Conservation (phyloP, 306 rosid genomes). For the Prunus padus region DNA sequence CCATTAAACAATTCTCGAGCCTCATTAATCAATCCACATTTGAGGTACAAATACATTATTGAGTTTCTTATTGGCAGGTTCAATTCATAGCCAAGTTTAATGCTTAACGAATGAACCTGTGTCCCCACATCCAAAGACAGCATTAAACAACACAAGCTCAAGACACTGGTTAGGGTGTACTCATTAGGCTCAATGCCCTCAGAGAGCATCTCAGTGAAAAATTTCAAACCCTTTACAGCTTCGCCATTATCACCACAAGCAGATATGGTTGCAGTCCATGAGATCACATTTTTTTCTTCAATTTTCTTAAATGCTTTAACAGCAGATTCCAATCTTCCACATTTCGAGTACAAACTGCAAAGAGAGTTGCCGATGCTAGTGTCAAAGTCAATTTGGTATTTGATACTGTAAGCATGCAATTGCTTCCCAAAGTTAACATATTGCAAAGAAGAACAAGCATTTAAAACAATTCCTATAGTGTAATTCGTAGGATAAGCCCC, state of each 20-base stretch:
- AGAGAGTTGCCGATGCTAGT: conserved; percentile 78
- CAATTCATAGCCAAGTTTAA: conserved; percentile 58
- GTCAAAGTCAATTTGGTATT: conserved; percentile 58
- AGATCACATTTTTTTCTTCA: conserved; percentile 65
- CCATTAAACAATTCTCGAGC: conserved; percentile 59
- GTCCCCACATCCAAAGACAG: conserved; percentile 49
- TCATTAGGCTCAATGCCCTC: conserved; percentile 68
- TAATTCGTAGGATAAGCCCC: conserved; percentile 68
- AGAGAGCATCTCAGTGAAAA: conserved; percentile 60
- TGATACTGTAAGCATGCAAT: conserved; percentile 69
- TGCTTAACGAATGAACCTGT: conserved; percentile 60
- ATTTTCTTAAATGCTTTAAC: conserved; percentile 58
- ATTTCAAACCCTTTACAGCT: conserved; percentile 48
- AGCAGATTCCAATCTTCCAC: conserved; percentile 47
- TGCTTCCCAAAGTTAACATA: conserved; percentile 60
- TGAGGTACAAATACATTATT: conserved; percentile 65
- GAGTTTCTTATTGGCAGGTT: conserved; percentile 60
- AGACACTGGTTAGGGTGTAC: conserved; percentile 61
- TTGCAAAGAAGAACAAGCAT: conserved; percentile 58
- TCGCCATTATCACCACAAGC: conserved; percentile 71
- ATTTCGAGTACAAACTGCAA: conserved; percentile 80
- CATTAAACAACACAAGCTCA: conserved; percentile 72
- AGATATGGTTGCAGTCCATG: conserved; percentile 78
- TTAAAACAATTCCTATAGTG: conserved; percentile 62
- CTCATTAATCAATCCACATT: conserved; percentile 64